Conservation (phyloP, 2,329 filamentous ascomycete species). For the Ceratocystis harringtonii region DNA sequence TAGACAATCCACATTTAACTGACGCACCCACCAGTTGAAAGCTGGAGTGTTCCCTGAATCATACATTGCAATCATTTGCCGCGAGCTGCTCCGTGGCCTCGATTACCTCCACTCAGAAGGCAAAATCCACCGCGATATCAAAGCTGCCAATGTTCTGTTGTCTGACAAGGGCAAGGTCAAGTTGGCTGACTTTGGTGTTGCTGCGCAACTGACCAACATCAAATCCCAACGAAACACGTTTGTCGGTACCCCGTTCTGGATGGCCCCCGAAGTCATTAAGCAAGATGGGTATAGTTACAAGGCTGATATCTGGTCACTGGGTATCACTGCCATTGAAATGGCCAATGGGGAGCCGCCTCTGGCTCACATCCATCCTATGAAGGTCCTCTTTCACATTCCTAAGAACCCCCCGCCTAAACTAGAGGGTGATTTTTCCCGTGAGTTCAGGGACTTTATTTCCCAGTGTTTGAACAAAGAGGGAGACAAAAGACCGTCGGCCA, state of each 20-base stretch:
- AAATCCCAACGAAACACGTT: slow-evolving; percentile 97
- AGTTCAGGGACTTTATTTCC: slow-evolving; percentile 88
- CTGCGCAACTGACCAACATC: slow-evolving; percentile 90
- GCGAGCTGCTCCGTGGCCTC: slow-evolving; percentile 75
- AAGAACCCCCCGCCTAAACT: slow-evolving; percentile 74
- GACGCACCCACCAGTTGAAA: slow-evolving; percentile 49
- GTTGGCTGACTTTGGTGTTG: slow-evolving; percentile 91
- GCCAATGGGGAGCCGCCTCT: slow-evolving; percentile 79
- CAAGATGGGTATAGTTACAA: slow-evolving; percentile 74
- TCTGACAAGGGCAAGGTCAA: slow-evolving; percentile 84
- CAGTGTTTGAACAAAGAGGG: slow-evolving; percentile 88
- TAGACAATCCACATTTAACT: slow-evolving; percentile 16
- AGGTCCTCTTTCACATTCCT: slow-evolving; percentile 79
- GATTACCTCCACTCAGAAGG: slow-evolving; percentile 89
- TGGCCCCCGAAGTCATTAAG: slow-evolving; percentile 89
- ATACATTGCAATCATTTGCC: slow-evolving; percentile 88
- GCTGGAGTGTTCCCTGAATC: slow-evolving; percentile 74
- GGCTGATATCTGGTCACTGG: slow-evolving; percentile 84
- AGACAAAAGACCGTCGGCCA: slow-evolving; percentile 67
- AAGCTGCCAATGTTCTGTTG: slow-evolving; percentile 91
- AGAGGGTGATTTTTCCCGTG: slow-evolving; percentile 71
- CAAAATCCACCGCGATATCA: slow-evolving; percentile 94
- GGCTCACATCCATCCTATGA: slow-evolving; percentile 79
- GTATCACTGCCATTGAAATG: slow-evolving; percentile 83
- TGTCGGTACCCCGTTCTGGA: slow-evolving; percentile 94